Evolutionary conservation across 768 basidiomycete species (phyloP), one percentile per base, ranked within the genome.

Genomic region (Dioszegia aurantiaca): DNA sequence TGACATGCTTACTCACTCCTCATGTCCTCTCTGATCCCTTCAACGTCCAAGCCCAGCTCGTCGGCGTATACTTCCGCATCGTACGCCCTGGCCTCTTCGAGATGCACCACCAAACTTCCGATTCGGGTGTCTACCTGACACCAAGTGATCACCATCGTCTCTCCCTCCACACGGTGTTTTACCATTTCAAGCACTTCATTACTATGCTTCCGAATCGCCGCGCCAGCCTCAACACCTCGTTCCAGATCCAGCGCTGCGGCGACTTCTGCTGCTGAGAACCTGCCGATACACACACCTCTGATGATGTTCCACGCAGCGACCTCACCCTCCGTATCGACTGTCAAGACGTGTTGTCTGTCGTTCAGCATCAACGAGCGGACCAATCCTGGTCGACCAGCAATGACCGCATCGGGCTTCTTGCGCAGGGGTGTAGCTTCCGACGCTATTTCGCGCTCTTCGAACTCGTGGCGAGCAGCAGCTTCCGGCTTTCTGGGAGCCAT

Each of bases 1-100:
- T 28, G 2, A 28, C 39, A n/a, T 40, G 10, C 6, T n/a, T 19
- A 83, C 87, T 72, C 66, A 91, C 94, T 69, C 75, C 92, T 85
- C 16, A 84, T 80, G 68, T 97, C 94, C 55, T 92, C 90, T 44
- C 80, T 84, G 62, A 85, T 85, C 9, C 82, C 79, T 4, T 82
- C 81, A 54, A 86, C 83, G 26, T 80, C 77, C 0, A 85, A 86
- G 19, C 89, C 90, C 39, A 87, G 84, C 72, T 98, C 92, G 71
- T 97, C 93, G 12, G 89, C 88, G 72, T 93, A 97, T 1, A 94
- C 85, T 77, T 99, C 95, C 5, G 89, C 88, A 55, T 98, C 93
- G 73, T 97, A 98, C 58, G 86, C 90, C 45, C 84, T 45, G 0
- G 65, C 81, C 64, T 95, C 91, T 44, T 83, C 88, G 43, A 99